A percentile compares a stretch with the other conserved stretches of the same genome.
These are phyloP conservation scores for Trichopus zeylanicus DNA, from an alignment of 116 monocot genomes.

Conservation along the genomic window DNA sequence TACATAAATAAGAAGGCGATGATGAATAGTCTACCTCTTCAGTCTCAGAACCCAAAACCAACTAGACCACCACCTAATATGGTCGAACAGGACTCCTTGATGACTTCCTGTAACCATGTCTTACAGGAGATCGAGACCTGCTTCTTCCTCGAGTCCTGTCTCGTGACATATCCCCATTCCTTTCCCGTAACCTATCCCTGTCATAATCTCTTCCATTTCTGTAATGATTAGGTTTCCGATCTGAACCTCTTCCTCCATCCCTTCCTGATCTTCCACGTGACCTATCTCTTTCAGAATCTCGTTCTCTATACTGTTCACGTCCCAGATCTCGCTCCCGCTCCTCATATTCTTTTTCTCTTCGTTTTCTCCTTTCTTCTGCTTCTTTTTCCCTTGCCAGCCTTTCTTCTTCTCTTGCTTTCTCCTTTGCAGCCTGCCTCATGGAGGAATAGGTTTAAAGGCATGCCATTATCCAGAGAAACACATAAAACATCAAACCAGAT, in stretches of 20 bases:
- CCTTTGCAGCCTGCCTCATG: constrained; percentile 58
- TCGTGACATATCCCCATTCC: constrained; percentile 23
- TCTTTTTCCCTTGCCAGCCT: constrained; percentile 61
- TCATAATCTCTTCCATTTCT: constrained; percentile 74
- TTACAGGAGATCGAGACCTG: constrained; percentile 73
- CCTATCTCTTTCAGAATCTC: constrained; percentile 41
- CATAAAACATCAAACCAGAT: not conserved
- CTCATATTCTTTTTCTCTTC: constrained; percentile 52
- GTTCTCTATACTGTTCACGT: constrained; percentile 39
- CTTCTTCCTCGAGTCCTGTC: constrained; percentile 56
- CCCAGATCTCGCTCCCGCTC: constrained; percentile 42
- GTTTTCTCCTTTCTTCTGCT: constrained; percentile 59
- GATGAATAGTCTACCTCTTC: constrained; percentile 68
- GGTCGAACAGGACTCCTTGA: constrained; percentile 40
- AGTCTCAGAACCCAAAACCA: constrained; percentile 24
- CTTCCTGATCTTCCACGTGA: constrained; percentile 34
- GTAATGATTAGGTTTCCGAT: constrained; percentile 30
- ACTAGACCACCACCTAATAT: constrained; percentile 28
- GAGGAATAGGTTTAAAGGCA: not conserved
- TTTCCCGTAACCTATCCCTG: constrained; percentile 47
- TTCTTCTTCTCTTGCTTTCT: constrained; percentile 79
- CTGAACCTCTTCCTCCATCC: constrained; percentile 49
- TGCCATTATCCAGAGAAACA: not conserved
- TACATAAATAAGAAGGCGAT: constrained; percentile 11
- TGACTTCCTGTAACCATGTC: constrained; percentile 39